Conservation (phyloP, 441 rosid genomes). For the Theobroma grandiflorum region DNA sequence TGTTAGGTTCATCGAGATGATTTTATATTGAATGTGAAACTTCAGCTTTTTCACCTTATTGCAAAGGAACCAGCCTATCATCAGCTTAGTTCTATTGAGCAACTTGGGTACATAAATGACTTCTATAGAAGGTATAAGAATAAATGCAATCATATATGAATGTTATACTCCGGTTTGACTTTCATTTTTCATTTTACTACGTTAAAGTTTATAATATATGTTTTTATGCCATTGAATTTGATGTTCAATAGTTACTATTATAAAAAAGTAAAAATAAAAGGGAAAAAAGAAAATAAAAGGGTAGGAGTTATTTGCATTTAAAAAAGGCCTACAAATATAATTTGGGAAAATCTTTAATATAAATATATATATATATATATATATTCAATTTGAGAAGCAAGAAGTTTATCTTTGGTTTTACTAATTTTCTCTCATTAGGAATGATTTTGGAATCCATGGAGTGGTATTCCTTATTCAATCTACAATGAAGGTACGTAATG, state of each 20-base stretch:
- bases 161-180: not conserved
- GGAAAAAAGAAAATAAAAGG: too few species aligned
- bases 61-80: constrained; percentile 86
- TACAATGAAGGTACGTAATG: constrained; percentile 60
- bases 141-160: not conserved
- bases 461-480: constrained; percentile 70
- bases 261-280: too few species aligned
- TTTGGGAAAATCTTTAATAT: too few species aligned
- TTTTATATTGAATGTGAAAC: constrained; percentile 65
- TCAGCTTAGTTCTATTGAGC: constrained; percentile 89
- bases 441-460: not conserved
- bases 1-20: constrained; percentile 72
- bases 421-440: not conserved
- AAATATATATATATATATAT: too few species aligned
- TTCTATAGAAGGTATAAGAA: constrained; percentile 62
- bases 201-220: too few species aligned
- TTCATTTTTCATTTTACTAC: too few species aligned
- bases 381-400: not conserved
- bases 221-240: too few species aligned
- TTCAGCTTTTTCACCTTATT: constrained; percentile 67
- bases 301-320: too few species aligned
- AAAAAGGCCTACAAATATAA: too few species aligned
- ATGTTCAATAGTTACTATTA: too few species aligned
- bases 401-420: not conserved
- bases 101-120: constrained; percentile 78